Percentiles rank a stretch among this genome's conserved stretches.
Conservation (phyloP, 768 basidiomycete genomes). For the Asterophora lycoperdoides region DNA sequence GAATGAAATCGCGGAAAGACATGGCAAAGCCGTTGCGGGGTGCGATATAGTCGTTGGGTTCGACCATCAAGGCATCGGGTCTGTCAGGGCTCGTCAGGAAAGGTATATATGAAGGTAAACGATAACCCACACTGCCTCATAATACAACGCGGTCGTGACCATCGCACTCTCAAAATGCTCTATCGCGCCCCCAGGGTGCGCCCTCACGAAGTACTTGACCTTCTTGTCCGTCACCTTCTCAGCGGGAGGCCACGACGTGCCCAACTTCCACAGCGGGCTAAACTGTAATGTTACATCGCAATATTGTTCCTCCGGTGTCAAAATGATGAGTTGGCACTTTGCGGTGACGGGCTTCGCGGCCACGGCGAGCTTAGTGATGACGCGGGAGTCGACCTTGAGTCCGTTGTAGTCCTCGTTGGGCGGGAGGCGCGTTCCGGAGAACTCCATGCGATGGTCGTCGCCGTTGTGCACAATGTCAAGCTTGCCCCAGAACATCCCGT, state of each 20-base stretch:
- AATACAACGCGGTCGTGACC: slow-evolving; percentile 77
- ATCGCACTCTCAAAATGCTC: slow-evolving; percentile 85
- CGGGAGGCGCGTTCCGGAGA: slow-evolving; percentile 70
- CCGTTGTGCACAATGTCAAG: slow-evolving; percentile 77
- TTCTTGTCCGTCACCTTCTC: slow-evolving; percentile 65
- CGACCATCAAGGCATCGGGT: slow-evolving; percentile 72
- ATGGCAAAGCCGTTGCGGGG: slow-evolving; percentile 84
- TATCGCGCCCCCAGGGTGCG: slow-evolving; percentile 79
- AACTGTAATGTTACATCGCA: slow-evolving; percentile 75
- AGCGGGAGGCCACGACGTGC: slow-evolving; percentile 74
- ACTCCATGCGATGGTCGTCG: slow-evolving; percentile 77
- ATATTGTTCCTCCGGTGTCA: slow-evolving; percentile 71
- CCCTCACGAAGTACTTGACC: slow-evolving; percentile 78
- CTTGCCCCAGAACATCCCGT: slow-evolving; percentile 86
- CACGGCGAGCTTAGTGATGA: slow-evolving; percentile 71
- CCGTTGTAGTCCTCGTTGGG: slow-evolving; percentile 62
- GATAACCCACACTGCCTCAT: slow-evolving; percentile 71
- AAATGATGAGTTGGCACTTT: slow-evolving; percentile 70
- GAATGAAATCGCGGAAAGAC: slow-evolving; percentile 75
- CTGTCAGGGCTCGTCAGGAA: slow-evolving; percentile 33
- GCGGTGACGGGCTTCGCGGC: slow-evolving; percentile 73
- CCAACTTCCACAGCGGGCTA: slow-evolving; percentile 70
- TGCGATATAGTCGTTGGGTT: slow-evolving; percentile 74
- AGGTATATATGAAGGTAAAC: neutral
- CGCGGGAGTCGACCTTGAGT: slow-evolving; percentile 70